phyloP scores from a whole-genome alignment of 2,329 filamentous ascomycete species.

The Talaromyces sp. region DNA sequence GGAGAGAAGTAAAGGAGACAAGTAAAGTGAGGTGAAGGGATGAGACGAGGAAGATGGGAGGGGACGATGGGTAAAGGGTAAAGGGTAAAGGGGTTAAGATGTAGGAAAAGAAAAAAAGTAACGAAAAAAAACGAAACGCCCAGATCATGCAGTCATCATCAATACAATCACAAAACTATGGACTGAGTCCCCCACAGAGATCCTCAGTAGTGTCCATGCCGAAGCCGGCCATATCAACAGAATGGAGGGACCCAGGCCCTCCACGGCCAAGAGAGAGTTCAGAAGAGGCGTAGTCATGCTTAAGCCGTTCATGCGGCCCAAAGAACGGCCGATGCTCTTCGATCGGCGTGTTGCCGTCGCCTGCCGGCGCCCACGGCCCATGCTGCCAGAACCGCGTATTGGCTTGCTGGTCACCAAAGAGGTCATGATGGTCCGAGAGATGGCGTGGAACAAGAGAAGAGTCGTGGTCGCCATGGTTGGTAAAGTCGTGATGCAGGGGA shows the following conservation, averaged over 20 bases:
- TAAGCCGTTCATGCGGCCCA: constrained; percentile 38
- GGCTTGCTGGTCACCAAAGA: constrained; percentile 41
- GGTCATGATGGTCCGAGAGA: constrained; percentile 37
- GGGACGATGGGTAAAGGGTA: neutral
- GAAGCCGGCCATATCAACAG: constrained; percentile 42
- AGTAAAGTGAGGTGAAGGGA: neutral
- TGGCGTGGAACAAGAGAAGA: constrained; percentile 19
- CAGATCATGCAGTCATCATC: constrained; percentile 16
- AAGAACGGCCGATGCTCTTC: constrained; percentile 40
- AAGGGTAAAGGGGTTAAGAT: neutral
- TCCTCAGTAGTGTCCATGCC: constrained; percentile 36
- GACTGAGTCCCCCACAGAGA: constrained; percentile 31
- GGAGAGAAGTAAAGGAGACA: no score
- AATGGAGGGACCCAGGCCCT: constrained; percentile 36
- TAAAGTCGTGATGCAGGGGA: constrained; percentile 31
- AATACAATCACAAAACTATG: constrained; percentile 21
- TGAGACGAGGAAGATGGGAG: neutral
- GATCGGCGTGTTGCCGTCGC: constrained; percentile 38
- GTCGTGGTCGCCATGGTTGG: constrained; percentile 27
- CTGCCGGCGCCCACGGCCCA: constrained; percentile 34
- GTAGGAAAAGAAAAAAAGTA: constrained; percentile 1
- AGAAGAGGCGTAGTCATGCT: constrained; percentile 40
- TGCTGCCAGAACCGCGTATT: constrained; percentile 42
- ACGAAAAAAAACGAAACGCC: constrained; percentile 7
- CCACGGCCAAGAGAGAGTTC: constrained; percentile 39